Evolutionary conservation across 345 rosid genomes (phyloP), one percentile per base, ranked within the genome.

Genomic region (Abelmoschus esculentus): DNA sequence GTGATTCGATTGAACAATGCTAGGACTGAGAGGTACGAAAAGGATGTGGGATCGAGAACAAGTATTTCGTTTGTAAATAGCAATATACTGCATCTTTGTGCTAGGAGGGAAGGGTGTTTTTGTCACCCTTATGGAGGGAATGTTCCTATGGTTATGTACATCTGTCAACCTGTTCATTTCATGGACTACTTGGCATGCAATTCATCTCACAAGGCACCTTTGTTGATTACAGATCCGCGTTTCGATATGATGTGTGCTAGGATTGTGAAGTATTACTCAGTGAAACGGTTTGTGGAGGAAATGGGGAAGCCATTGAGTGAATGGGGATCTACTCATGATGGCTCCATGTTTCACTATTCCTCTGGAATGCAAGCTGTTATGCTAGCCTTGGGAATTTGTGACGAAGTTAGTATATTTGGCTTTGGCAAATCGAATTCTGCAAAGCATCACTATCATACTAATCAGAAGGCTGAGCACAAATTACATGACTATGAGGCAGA

Each of bases 1-100:
- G 98, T 93, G 26, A 86, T 93, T 22, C 79, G 98, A 14, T 77
- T 93, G 81, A 93, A 93, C 90, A 93, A 93, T 70, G 98, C 98
- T 0, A 80, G 84, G 77, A 83, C 79, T 15, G 79, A 75, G 75
- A 70, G 69, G 11, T 89, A 74, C 56, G 84, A 83, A 83, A 72
- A 72, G 32, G 70, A 74, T 22, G 98, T 93, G 0, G 98, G 98
- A 42, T 78, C 84, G 0, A 93, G 87, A 78, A 93, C 97, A 4
- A 78, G 68, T 19, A 22, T 93, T 59, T 93, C 98, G 0, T 91
- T 93, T 74, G 81, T 90, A 67, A 93, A 93, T 70, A 93, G 98
- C 78, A 88, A 93, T 80, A 86, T 91, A 66, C 67, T 93, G 77
- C 96, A 88, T 76, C 84, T 74, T 36, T 93, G 98, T 83, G 82